These are phyloP conservation scores for Fusarium lateritium DNA, from an alignment of 2,329 filamentous ascomycete genomes.

Conservation along the genomic window DNA sequence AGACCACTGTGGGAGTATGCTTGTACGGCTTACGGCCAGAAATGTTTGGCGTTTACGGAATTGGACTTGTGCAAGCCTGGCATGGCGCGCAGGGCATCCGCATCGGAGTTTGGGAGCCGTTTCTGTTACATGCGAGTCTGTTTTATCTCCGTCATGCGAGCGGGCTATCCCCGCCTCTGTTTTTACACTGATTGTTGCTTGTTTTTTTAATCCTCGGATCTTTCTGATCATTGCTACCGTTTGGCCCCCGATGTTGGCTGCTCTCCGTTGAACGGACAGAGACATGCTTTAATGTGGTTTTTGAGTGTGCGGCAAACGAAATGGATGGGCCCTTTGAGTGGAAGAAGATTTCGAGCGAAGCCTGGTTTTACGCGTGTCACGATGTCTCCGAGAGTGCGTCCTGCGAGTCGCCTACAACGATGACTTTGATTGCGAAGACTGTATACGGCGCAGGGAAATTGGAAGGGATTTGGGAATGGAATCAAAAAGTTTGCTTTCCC, in stretches of 20 bases:
- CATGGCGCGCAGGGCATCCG: slow-evolving; percentile 43
- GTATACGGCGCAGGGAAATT: slow-evolving; percentile 35
- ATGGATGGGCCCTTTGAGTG: slow-evolving; percentile 14
- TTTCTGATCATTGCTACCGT: slow-evolving; percentile 32
- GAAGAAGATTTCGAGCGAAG: slow-evolving; percentile 30
- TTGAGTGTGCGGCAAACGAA: slow-evolving; percentile 25
- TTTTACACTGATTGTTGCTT: slow-evolving; percentile 24
- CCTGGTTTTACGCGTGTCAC: slow-evolving; percentile 40
- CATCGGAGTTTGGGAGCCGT: slow-evolving; percentile 47
- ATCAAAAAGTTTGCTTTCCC: slow-evolving; percentile 43
- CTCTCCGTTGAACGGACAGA: slow-evolving; percentile 49
- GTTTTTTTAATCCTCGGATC: slow-evolving; percentile 39
- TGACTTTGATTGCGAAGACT: slow-evolving; percentile 44
- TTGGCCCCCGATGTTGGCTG: slow-evolving; percentile 28
- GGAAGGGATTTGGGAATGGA: slow-evolving; percentile 30
- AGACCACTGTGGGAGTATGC: slow-evolving; percentile 32
- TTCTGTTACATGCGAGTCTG: slow-evolving; percentile 24
- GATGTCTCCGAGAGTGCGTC: slow-evolving; percentile 34
- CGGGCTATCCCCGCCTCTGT: slow-evolving; percentile 28
- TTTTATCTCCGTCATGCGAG: slow-evolving; percentile 18
- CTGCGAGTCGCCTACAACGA: slow-evolving; percentile 26
- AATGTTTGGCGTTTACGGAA: slow-evolving; percentile 47
- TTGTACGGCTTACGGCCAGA: slow-evolving; percentile 38
- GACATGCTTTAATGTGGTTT: slow-evolving; percentile 36
- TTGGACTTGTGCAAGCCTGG: slow-evolving; percentile 41